Base-by-base conservation (phyloP, 805 yeast genomes). In the Pichia nakasei region DNA sequence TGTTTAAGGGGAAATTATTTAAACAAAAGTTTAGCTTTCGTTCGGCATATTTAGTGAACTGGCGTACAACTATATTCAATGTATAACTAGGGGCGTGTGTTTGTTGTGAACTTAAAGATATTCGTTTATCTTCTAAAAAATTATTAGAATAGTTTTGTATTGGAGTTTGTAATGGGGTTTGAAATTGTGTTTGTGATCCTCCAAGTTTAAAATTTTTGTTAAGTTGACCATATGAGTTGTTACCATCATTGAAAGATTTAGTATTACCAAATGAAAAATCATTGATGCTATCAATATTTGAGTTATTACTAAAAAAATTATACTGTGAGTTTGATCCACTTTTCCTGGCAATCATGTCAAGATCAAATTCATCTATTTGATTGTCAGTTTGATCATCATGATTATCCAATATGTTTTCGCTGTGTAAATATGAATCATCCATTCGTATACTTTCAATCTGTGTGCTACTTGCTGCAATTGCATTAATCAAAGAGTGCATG, bases 41-140 rank as follows among this genome's bases (percentile, higher is more conserved):
- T 58, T 94, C 99, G 0, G 97, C 94, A 52, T 83, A 82, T 44
- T 97, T 80, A 9, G 94, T 95, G 65, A 93, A 93, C 64, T 91
- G 95, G 3, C 97, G 87, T 60, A 94, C 94, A 35, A 94, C 72
- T 22, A 94, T 88, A 61, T 94, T 97, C 43, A 94, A 67, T 0
- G 97, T 93, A 59, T 93, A 93, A 55, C 89, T 97, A 1, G 63
- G 63, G 5, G 60, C 56, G 0, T 94, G 82, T 0, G 89, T 85
- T 72, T 56, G 82, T 80, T 42, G 52, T 36, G 38, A 49, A 38
- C 39, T 39, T 8, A 41, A 44, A 27, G 43, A 29, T 29, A 29
- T 29, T 29, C 32, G 32, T 29, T 29, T 29, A 9, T 29, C 32
- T 4, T 29, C 32, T 13, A 5, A 13, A 15, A 29, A 29, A 35